These are phyloP conservation scores for Aspergillus carbonarius DNA, from an alignment of 2,329 filamentous ascomycete species.

Conservation along the genomic window DNA sequence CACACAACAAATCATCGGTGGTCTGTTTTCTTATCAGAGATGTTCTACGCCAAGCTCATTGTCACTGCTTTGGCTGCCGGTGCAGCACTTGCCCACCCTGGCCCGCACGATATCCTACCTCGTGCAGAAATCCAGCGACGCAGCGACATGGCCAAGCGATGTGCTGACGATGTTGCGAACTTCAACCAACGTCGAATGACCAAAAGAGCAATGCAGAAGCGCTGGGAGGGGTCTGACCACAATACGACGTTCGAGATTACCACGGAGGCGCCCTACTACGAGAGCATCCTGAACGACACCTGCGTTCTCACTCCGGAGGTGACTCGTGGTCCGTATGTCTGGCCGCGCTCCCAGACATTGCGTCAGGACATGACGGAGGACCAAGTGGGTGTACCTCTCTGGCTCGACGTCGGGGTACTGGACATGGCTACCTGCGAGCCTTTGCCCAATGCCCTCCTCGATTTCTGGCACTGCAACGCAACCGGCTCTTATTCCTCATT, in stretches of 20 bases:
- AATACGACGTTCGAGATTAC: neutral
- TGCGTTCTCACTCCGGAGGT: conserved; percentile 42
- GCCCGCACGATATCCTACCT: neutral
- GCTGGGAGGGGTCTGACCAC: neutral
- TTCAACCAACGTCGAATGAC: conserved; percentile 5
- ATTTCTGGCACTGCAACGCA: conserved; percentile 48
- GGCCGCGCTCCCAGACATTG: conserved; percentile 36
- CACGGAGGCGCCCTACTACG: conserved; percentile 19
- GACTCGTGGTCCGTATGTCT: conserved; percentile 39
- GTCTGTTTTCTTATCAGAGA: neutral
- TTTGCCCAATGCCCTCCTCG: conserved; percentile 35
- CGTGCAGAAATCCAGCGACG: conserved; percentile 1
- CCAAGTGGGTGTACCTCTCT: conserved; percentile 39
- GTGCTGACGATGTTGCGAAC: neutral
- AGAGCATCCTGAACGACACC: conserved; percentile 23
- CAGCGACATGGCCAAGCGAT: neutral
- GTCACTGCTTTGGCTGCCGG: neutral
- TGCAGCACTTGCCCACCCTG: conserved; percentile 2
- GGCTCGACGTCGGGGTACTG: conserved; percentile 44
- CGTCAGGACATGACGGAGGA: conserved; percentile 41
- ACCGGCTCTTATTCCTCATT: conserved; percentile 41
- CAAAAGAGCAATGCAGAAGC: neutral
- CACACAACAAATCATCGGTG: neutral
- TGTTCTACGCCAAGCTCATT: neutral
- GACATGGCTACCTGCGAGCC: conserved; percentile 45